phyloP scores from a whole-genome alignment of 306 rosid genomes.

The Hylodesmum podocarpum region DNA sequence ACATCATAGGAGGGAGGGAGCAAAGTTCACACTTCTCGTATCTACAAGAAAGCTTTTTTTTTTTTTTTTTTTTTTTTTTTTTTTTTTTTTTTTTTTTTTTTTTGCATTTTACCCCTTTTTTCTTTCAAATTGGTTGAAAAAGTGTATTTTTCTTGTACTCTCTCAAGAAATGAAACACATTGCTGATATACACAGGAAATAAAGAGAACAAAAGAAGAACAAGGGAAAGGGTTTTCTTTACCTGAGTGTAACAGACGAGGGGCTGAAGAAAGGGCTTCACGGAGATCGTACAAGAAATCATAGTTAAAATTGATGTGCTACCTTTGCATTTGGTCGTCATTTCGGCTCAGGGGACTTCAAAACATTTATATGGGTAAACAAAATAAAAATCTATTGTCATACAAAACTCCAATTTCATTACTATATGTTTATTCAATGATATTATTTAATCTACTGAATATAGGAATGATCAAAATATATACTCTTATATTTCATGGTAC shows the following conservation, averaged over 20 bases:
- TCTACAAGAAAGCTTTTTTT: not conserved
- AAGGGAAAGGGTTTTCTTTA: conserved; percentile 12
- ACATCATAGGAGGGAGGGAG: not conserved
- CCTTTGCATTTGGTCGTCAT: conserved; percentile 2
- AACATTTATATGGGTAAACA: no score
- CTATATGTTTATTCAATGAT: no score
- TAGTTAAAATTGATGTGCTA: conserved; percentile 25
- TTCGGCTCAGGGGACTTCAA: not conserved
- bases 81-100: no score
- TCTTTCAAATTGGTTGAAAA: not conserved
- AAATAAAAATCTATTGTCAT: no score
- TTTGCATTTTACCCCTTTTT: not conserved
- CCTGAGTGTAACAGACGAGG: conserved; percentile 27
- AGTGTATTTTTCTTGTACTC: not conserved
- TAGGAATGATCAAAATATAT: no score
- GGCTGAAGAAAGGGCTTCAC: conserved; percentile 28
- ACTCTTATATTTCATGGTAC: no score
- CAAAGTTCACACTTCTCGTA: not conserved
- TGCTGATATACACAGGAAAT: not conserved
- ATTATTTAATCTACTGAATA: no score
- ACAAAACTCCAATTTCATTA: no score
- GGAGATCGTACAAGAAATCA: conserved; percentile 42
- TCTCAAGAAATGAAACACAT: conserved; percentile 1
- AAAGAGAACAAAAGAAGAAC: not conserved
- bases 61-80: no score